These are phyloP conservation scores for Ostreobium quekettii DNA, from an alignment of 139 green algal genomes.

Conservation along the genomic window DNA sequence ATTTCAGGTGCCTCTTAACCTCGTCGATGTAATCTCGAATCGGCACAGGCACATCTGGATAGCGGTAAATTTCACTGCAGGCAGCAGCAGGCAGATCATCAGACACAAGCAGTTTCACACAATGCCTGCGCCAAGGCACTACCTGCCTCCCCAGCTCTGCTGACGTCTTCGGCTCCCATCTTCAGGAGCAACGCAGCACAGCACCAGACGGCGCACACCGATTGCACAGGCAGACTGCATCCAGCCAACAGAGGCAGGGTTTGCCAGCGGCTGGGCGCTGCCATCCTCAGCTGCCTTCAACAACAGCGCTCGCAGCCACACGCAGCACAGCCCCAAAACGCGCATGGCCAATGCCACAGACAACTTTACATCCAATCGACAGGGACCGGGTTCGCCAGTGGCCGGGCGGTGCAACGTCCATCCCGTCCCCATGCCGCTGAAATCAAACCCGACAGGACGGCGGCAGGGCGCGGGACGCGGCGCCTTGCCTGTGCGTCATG, in stretches of 20 bases:
- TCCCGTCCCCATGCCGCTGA: too few species aligned
- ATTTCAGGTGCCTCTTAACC: constrained; percentile 54
- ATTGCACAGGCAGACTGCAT: too few species aligned
- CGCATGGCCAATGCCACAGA: too few species aligned
- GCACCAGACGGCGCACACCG: too few species aligned
- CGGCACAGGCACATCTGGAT: constrained; percentile 60
- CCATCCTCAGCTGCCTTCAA: too few species aligned
- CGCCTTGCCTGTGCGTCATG: constrained; percentile 16
- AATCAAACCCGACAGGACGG: not conserved
- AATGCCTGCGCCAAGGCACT: not conserved
- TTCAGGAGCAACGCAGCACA: not conserved
- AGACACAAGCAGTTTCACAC: constrained; percentile 1
- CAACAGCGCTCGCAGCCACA: too few species aligned
- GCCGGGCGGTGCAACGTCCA: too few species aligned
- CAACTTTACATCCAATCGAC: too few species aligned
- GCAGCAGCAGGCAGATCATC: constrained; percentile 1
- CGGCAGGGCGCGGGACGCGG: not conserved
- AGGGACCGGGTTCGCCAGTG: too few species aligned
- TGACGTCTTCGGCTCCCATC: not conserved
- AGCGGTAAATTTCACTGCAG: constrained; percentile 64
- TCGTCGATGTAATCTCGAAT: constrained; percentile 93
- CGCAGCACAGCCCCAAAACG: too few species aligned
- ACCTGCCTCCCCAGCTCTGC: not conserved
- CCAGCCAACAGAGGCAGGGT: too few species aligned
- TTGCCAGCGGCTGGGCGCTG: too few species aligned